Conservation (phyloP, 129 eudicot species). For the Flaveria sonorensis region DNA sequence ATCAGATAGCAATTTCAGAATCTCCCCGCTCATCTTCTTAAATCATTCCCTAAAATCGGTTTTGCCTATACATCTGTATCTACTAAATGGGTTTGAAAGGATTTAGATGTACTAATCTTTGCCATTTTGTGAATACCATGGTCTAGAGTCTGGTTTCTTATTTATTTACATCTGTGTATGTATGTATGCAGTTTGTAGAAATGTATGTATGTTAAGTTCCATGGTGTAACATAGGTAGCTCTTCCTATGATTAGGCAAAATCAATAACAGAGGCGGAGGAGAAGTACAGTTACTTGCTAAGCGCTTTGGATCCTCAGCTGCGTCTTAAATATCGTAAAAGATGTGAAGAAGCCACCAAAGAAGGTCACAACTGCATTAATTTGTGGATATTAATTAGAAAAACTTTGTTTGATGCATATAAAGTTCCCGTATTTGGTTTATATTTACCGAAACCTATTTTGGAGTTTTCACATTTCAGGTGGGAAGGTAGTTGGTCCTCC, state of each 20-base stretch:
- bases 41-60: neutral
- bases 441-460: neutral
- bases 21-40: neutral
- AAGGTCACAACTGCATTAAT: slow-evolving; percentile 48
- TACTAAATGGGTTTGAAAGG: neutral
- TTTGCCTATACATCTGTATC: neutral
- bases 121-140: neutral
- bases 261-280: slow-evolving; percentile 75
- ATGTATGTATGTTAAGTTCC: neutral
- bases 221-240: neutral
- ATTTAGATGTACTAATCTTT: slow-evolving; percentile 1
- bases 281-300: slow-evolving; percentile 55
- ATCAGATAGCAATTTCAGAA: slow-evolving; percentile 9
- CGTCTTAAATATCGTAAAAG: slow-evolving; percentile 63
- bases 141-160: neutral
- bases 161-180: neutral
- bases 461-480: slow-evolving; percentile 49
- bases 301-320: slow-evolving; percentile 66
- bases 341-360: slow-evolving; percentile 95
- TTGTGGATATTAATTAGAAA: neutral
- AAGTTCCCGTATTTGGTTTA: slow-evolving; percentile 12
- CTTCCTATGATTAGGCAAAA: slow-evolving; percentile 57
- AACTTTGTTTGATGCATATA: neutral
- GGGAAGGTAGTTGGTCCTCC: slow-evolving; percentile 72
- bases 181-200: neutral